Conservation (phyloP, 2,329 filamentous ascomycete genomes). For the Myriosclerotinia scirpicola region DNA sequence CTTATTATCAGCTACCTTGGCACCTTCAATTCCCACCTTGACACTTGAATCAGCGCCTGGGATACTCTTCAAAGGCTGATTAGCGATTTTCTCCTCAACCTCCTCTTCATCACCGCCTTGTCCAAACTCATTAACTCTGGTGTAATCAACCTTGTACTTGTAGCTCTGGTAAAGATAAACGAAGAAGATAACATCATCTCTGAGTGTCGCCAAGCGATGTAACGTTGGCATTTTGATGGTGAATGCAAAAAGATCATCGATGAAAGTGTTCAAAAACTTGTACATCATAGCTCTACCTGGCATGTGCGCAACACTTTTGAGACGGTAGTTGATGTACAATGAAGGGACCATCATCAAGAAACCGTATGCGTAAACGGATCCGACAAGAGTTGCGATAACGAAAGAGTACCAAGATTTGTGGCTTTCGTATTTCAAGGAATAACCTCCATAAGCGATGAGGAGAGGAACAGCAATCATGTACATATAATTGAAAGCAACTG, state of each 20-base stretch:
- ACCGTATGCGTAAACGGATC: conserved; percentile 94
- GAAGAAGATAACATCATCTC: conserved; percentile 98
- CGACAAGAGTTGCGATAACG: conserved; percentile 90
- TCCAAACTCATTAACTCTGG: conserved; percentile 93
- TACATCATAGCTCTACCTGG: conserved; percentile 94
- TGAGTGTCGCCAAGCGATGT: conserved; percentile 85
- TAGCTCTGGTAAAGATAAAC: conserved; percentile 94
- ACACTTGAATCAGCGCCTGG: conserved; percentile 31
- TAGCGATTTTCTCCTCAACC: conserved; percentile 50
- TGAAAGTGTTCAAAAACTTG: conserved; percentile 98
- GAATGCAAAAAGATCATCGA: conserved; percentile 97
- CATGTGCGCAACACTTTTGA: conserved; percentile 97
- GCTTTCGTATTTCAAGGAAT: conserved; percentile 87
- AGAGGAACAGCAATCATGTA: conserved; percentile 90
- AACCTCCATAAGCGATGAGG: conserved; percentile 82
- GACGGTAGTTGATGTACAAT: conserved; percentile 97
- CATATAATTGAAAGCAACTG: conserved; percentile 96
- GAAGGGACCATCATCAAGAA: conserved; percentile 99
- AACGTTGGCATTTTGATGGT: conserved; percentile 99
- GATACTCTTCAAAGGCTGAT: conserved; percentile 40
- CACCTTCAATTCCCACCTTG: conserved; percentile 39
- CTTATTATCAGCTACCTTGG: conserved; percentile 35
- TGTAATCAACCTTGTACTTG: conserved; percentile 89
- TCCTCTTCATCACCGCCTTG: conserved; percentile 93
- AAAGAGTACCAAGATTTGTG: conserved; percentile 99